Percentiles rank a stretch among this genome's conserved stretches.
Conservation (phyloP, 2,329 filamentous ascomycete species). For the Lasiodiplodia citricola region DNA sequence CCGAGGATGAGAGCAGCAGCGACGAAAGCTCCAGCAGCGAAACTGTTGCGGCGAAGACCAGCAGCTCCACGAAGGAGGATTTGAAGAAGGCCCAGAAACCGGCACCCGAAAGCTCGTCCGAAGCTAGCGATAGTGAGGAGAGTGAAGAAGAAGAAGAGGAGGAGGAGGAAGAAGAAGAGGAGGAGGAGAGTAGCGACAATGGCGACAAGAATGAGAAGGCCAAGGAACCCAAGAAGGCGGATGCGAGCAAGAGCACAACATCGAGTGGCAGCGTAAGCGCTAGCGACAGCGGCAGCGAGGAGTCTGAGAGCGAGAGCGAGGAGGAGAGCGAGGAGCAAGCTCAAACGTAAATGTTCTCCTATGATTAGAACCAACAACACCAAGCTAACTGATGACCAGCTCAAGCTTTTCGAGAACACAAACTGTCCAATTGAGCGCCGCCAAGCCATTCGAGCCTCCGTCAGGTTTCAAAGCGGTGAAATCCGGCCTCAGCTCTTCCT, state of each 20-base stretch:
- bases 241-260: not conserved
- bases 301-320: constrained; percentile 39
- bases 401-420: constrained; percentile 27
- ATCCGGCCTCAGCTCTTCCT: constrained; percentile 50
- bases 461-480: constrained; percentile 55
- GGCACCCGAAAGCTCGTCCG: constrained; percentile 29
- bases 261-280: constrained; percentile 3
- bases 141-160: constrained; percentile 7
- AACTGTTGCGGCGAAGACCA: constrained; percentile 36
- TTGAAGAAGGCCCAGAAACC: constrained; percentile 32
- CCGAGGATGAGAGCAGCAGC: constrained; percentile 35
- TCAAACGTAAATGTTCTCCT: constrained; percentile 32
- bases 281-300: constrained; percentile 12
- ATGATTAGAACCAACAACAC: constrained; percentile 17
- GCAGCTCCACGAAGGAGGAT: constrained; percentile 32
- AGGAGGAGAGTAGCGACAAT: constrained; percentile 24
- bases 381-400: not conserved
- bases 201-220: constrained; percentile 11
- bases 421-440: constrained; percentile 35
- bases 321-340: constrained; percentile 39
- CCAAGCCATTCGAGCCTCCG: constrained; percentile 44
- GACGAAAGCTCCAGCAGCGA: constrained; percentile 42
- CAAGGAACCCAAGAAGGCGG: constrained; percentile 7
- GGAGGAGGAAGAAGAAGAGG: constrained; percentile 4
- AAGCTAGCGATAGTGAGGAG: constrained; percentile 9